Evolutionary conservation across 768 basidiomycete species (phyloP).

Genomic region (Xerocomellus intermedius): DNA sequence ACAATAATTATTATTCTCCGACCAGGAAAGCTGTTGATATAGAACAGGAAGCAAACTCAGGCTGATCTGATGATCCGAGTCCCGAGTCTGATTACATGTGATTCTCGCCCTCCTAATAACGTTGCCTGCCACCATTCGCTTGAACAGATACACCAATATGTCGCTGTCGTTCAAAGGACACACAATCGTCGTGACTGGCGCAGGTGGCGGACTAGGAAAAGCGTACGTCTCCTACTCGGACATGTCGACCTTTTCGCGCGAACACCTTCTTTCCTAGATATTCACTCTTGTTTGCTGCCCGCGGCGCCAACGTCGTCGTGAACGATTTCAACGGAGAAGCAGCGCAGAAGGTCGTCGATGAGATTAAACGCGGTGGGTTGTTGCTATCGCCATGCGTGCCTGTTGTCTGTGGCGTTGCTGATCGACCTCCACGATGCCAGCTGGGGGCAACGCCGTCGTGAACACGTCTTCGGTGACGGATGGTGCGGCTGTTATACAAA

Average conservation of each 20-base stretch:
- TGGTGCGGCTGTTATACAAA: conserved; percentile 82
- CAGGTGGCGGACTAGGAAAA: conserved; percentile 92
- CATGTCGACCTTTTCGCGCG: not conserved
- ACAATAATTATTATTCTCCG: conserved; percentile 25
- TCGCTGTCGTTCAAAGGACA: conserved; percentile 79
- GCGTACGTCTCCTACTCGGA: conserved; percentile 52
- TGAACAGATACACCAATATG: conserved; percentile 20
- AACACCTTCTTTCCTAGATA: conserved; percentile 51
- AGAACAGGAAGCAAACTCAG: too few species aligned
- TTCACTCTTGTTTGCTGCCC: conserved; percentile 85
- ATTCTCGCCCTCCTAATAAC: conserved; percentile 1
- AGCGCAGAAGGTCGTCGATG: conserved; percentile 89
- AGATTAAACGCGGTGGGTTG: conserved; percentile 72
- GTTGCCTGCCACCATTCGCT: not conserved
- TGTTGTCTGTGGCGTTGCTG: not conserved
- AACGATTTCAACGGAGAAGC: conserved; percentile 90
- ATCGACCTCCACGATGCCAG: conserved; percentile 36
- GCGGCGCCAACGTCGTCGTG: conserved; percentile 92
- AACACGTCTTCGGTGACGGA: conserved; percentile 88
- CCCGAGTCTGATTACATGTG: conserved; percentile 5
- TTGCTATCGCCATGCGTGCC: too few species aligned
- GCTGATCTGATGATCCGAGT: not conserved
- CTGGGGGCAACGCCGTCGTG: conserved; percentile 84
- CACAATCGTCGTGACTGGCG: conserved; percentile 93
- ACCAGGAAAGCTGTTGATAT: too few species aligned